Evolutionary conservation across 2,329 filamentous ascomycete species (phyloP), one percentile per base, ranked within the genome.

Genomic region (Coniella lustricola): DNA sequence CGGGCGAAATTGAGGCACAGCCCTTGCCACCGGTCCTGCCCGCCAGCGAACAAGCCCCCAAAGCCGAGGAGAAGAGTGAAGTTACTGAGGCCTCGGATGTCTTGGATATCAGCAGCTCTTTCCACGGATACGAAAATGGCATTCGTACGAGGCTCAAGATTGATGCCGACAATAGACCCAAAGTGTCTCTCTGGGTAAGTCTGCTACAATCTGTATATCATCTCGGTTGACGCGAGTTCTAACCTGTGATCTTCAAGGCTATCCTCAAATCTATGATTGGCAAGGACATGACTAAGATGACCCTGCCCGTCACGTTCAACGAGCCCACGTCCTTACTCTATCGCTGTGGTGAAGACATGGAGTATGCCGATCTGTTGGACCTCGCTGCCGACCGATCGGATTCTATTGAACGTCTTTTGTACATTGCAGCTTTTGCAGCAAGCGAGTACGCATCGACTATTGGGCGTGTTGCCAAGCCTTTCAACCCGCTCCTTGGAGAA

Each of bases 281-380:
- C 55, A 97, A 98, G 66, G 93, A 98, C 63, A 97, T 98, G 93
- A 97, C 93, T 33, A 97, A 94, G 73, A 98, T 98, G 91, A 97
- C 93, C 0, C 72, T 98, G 17, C 93, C 93, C 0, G 93, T 98
- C 2, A 95, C 93, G 0, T 97, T 98, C 73, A 98, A 98, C 68
- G 93, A 98, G 67, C 93, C 93, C 0, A 98, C 93, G 0, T 97
- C 93, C 5, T 73, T 98, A 12, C 77, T 98, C 8, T 93, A 97
- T 66, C 87, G 93, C 63, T 91, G 94, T 37, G 89, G 88, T 4
- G 93, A 98, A 69, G 93, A 98, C 62, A 91, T 98, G 87, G 93
- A 98, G 67, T 98, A 98, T 62, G 87, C 87, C 0, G 89, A 97
- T 58, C 79, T 98, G 7, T 76, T 98, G 29, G 90, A 98, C 60